Evolutionary conservation across 2,329 filamentous ascomycete genomes (phyloP), one percentile per base, ranked within the genome.

Genomic region (Paecilomyces sp.): DNA sequence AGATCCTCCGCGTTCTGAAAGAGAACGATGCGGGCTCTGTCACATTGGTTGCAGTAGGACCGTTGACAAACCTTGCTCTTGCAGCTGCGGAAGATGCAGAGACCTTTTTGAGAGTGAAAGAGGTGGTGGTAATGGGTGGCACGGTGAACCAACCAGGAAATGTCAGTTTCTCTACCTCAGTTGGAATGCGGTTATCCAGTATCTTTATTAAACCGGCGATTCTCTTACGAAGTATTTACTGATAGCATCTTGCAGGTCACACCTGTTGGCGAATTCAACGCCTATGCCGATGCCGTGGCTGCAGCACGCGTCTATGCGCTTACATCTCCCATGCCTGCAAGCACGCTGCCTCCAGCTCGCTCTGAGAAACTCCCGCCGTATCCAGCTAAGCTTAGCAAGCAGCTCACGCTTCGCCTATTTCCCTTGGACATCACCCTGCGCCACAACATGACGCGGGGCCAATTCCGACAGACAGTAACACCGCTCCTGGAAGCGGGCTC

Each of bases 41-140:
- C 67, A 92, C 89, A n/a, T 90, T 99, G 70, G 86, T 96, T 41
- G 90, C 90, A 25, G 82, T 97, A 55, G 94, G 94, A 0, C 94
- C 94, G 1, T 79, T 97, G 66, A 97, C 94, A n/a, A 99, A 96
- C 71, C 79, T 96, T 31, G 94, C 94, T 1, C 76, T 96, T 28
- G 94, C 94, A 2, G 92, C 94, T 2, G 87, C 91, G 13, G 86
- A 91, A 68, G 93, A 97, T 66, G 88, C 92, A 0, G 91, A 93
- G 74, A 88, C 92, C 0, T 97, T 99, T 74, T 81, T 99, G 58
- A 86, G 87, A 52, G 90, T 87, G 55, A 96, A 95, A 74, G 92
- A 97, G 75, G 84, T 99, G 2, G 88, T 96, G 3, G 90, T 97
- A 54, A 99, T 99, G 94, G 94, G 93, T 61, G 94, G 94, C 61